Percentiles rank a stretch among this genome's conserved stretches.
Evolutionary conservation across 352 stramenopile species (phyloP).

Genomic region (Globisporangium nodosum): DNA sequence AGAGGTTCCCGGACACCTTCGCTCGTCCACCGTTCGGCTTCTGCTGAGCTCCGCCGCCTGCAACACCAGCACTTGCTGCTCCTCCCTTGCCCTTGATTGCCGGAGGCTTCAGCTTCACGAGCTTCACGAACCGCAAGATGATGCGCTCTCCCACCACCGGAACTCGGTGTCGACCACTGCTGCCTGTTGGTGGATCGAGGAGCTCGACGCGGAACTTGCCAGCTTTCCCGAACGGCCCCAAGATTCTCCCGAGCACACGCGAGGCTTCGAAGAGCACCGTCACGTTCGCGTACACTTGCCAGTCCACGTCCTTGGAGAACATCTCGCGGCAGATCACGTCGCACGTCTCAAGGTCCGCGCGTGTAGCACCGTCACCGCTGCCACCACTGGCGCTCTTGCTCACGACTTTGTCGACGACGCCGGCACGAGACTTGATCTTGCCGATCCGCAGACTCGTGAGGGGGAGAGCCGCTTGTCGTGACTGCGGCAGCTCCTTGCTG

Average conservation of each 20-base stretch:
- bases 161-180: background rate
- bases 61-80: background rate
- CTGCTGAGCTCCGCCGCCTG: background rate
- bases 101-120: constrained; percentile 29
- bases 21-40: background rate
- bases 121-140: constrained; percentile 60
- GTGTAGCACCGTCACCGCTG: background rate
- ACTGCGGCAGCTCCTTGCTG: background rate
- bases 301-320: constrained; percentile 73
- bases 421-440: constrained; percentile 51
- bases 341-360: background rate
- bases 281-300: constrained; percentile 46
- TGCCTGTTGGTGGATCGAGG: background rate
- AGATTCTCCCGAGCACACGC: constrained; percentile 35
- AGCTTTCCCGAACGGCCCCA: constrained; percentile 76
- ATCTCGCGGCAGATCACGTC: constrained; percentile 68
- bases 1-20: constrained; percentile 15
- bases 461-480: constrained; percentile 13
- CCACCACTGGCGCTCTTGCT: background rate
- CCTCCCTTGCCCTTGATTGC: constrained; percentile 20
- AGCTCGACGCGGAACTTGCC: constrained; percentile 68
- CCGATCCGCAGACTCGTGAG: constrained; percentile 43
- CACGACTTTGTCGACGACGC: constrained; percentile 55
- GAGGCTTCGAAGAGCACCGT: constrained; percentile 44
- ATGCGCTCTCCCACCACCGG: constrained; percentile 36